phyloP scores from a whole-genome alignment of 73 alveolate genomes.

The Paramecium tetraurelia region DNA sequence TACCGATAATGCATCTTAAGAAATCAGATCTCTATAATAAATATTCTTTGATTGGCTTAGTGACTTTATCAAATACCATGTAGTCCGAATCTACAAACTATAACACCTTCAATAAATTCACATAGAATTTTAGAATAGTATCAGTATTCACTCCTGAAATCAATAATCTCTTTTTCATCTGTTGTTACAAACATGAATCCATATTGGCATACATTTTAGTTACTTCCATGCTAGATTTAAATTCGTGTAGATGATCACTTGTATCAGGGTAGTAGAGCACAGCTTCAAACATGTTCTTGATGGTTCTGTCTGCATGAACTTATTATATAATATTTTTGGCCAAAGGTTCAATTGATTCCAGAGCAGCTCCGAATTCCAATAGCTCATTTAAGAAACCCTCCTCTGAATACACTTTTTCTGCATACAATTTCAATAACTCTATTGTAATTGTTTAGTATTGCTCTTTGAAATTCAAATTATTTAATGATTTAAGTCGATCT shows the following conservation, averaged over 20 bases:
- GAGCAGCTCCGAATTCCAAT: slow-evolving; percentile 6
- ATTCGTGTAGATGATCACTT: neutral
- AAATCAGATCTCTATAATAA: slow-evolving; percentile 51
- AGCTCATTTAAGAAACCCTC: neutral
- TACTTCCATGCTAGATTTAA: neutral
- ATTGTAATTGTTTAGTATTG: neutral
- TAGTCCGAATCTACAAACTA: slow-evolving; percentile 50
- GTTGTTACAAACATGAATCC: neutral
- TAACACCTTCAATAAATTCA: slow-evolving; percentile 43
- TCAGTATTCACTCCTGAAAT: slow-evolving; percentile 58
- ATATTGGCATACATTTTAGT: slow-evolving; percentile 35
- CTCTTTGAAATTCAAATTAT: slow-evolving; percentile 7
- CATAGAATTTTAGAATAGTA: slow-evolving; percentile 47
- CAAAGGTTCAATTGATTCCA: neutral
- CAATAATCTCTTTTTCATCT: slow-evolving; percentile 43
- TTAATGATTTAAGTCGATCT: neutral
- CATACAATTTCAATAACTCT: slow-evolving; percentile 8
- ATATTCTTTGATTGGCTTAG: slow-evolving; percentile 51
- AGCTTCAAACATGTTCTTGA: neutral
- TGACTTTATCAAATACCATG: slow-evolving; percentile 49
- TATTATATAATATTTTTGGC: neutral
- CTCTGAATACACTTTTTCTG: neutral
- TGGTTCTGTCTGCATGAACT: neutral
- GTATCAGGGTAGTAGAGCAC: slow-evolving; percentile 39
- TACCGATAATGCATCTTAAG: slow-evolving; percentile 47